Evolutionary conservation across 305 asterid genomes (phyloP).

Genomic region (Fraxinus greggii): DNA sequence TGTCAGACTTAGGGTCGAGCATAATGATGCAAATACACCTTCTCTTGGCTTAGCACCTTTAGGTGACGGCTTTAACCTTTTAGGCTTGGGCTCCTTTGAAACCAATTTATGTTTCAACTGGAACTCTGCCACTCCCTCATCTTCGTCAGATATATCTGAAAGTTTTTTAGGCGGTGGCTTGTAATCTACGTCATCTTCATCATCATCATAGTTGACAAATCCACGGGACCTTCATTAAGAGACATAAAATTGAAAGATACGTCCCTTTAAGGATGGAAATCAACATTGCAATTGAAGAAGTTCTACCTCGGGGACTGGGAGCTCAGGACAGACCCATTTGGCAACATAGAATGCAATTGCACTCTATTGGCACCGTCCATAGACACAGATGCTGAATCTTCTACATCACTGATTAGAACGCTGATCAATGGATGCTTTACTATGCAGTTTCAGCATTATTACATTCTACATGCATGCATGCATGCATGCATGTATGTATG

Average conservation of each 20-base stretch:
- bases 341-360: slow-evolving; percentile 43
- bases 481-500: not conserved
- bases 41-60: slow-evolving; percentile 66
- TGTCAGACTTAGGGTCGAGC: slow-evolving; percentile 61
- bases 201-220: slow-evolving; percentile 91
- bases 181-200: slow-evolving; percentile 89
- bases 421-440: not conserved
- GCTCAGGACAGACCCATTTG: slow-evolving; percentile 54
- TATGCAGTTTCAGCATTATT: not conserved
- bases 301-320: slow-evolving; percentile 53
- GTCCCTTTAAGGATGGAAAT: not conserved
- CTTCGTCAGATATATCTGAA: slow-evolving; percentile 50
- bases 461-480: not conserved
- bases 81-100: slow-evolving; percentile 57
- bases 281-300: slow-evolving; percentile 3
- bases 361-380: slow-evolving; percentile 36
- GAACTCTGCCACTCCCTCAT: slow-evolving; percentile 47
- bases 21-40: slow-evolving; percentile 66
- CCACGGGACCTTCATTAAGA: slow-evolving; percentile 68
- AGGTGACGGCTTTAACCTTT: slow-evolving; percentile 52
- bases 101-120: slow-evolving; percentile 66
- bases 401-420: slow-evolving; percentile 64
- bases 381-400: slow-evolving; percentile 81
- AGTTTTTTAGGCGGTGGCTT: slow-evolving; percentile 74
- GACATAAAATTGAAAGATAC: not conserved